Base-by-base conservation (phyloP, 2,329 filamentous ascomycete genomes). In the Diaporthe helianthi region DNA sequence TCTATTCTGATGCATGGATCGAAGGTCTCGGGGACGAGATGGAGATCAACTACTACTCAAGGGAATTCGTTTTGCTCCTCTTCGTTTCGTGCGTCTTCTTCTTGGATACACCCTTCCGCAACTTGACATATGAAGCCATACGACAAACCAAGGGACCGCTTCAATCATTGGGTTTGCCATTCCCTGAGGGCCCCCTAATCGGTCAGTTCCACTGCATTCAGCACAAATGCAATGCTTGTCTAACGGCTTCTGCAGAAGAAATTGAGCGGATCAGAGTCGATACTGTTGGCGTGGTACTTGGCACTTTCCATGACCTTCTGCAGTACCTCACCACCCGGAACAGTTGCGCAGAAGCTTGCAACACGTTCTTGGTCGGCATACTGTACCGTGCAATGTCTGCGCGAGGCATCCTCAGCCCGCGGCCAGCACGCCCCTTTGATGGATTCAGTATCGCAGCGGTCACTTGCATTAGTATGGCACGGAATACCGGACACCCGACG, bases 1-100 rank as follows among this genome's bases (percentile, higher is more conserved):
- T 38, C 38, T 49, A 41, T 9, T 49, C 31, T 4, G 65, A 67
- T 19, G n/a, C 15, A 9, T 67, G 65, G 65, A 49, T 58, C 6
- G 17, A 13, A 4, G 26, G 17, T 4, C 22, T 44, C 3, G 19
- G 5, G 24, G 2, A 29, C 1, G 15, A 10, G 9, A 44, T 12
- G 2, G 7, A n/a, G 13, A 15, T 41, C 38, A 41, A 4, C 38
- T 10, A 41, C 1, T 29, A 44, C 8, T 44, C 24, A 4, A 46
- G 38, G 17, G 36, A 44, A 4, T 8, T 31, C 4, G 24, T 46
- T 15, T 26, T 60, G 24, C 10, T 19, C 24, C 54, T 60, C 5
- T 60, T 29, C 2, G 24, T 44, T 7, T 44, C 54, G 9, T 31
- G 17, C 24, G 54, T 60, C 3, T 60, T 60, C 38, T 9, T 2